These are phyloP conservation scores for Teratosphaeriaceae sp. DNA, from an alignment of 2,329 filamentous ascomycete species.

Conservation along the genomic window DNA sequence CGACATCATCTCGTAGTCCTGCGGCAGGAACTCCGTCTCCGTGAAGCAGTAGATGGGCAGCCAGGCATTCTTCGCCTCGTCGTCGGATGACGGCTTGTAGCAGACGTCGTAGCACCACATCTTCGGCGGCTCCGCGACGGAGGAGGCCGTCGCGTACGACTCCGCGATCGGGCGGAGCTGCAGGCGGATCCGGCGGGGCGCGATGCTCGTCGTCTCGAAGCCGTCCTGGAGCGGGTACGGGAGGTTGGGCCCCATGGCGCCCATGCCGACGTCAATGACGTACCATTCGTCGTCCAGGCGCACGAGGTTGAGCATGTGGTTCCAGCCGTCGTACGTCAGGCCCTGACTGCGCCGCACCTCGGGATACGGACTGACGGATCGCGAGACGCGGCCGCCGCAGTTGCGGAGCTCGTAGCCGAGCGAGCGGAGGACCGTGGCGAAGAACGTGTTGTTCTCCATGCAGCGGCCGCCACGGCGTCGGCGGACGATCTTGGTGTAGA, in stretches of 20 bases:
- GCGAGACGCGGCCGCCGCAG: slow-evolving; percentile 35
- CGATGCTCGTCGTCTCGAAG: slow-evolving; percentile 11
- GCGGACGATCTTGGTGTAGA: slow-evolving; percentile 50
- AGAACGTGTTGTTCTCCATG: slow-evolving; percentile 53
- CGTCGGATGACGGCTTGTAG: slow-evolving; percentile 11
- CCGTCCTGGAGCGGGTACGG: slow-evolving; percentile 33
- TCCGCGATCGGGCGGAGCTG: slow-evolving; percentile 18
- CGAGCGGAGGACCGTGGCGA: slow-evolving; percentile 45
- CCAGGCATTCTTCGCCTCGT: slow-evolving; percentile 42
- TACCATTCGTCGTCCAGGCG: slow-evolving; percentile 20
- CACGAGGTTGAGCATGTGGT: slow-evolving; percentile 42
- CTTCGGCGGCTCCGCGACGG: slow-evolving; percentile 26
- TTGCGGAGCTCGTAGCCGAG: slow-evolving; percentile 44
- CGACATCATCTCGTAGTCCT: slow-evolving; percentile 58
- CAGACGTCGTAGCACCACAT: slow-evolving; percentile 39
- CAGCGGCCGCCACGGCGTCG: slow-evolving; percentile 48
- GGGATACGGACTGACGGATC: slow-evolving; percentile 15
- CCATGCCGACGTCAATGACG: slow-evolving; percentile 40
- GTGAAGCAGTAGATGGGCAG: slow-evolving; percentile 58
- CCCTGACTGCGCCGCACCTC: slow-evolving; percentile 15
- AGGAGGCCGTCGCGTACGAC: slow-evolving; percentile 16
- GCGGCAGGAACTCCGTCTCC: slow-evolving; percentile 55
- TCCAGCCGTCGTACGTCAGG: slow-evolving; percentile 26
- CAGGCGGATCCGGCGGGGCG: slow-evolving; percentile 18
- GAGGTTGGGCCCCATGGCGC: slow-evolving; percentile 27